Conservation (phyloP, 441 rosid genomes). For the Geranium incanum region DNA sequence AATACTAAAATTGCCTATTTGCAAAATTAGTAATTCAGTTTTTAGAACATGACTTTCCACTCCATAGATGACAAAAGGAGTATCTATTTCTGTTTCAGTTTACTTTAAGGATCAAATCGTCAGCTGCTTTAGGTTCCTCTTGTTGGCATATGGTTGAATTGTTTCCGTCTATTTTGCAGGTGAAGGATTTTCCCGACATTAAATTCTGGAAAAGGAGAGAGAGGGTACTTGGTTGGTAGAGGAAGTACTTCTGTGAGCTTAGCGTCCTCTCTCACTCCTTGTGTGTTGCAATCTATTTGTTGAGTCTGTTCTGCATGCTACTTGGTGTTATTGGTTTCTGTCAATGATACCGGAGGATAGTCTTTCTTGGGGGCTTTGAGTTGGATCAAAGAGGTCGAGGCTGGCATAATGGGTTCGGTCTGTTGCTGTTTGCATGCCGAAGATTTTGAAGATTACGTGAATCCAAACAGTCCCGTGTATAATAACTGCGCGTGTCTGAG, state of each 20-base stretch:
- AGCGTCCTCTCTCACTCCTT: constrained; percentile 54
- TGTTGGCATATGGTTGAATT: neutral
- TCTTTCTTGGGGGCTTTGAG: constrained; percentile 18
- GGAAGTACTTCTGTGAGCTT: constrained; percentile 54
- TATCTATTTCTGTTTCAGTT: constrained; percentile 9
- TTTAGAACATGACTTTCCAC: no score
- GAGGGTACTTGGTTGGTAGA: constrained; percentile 51
- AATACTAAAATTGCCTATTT: no score
- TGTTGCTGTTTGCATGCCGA: constrained; percentile 74
- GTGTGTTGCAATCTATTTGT: neutral
- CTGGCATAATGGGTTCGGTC: constrained; percentile 62
- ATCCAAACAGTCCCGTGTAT: constrained; percentile 54
- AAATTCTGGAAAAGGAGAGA: constrained; percentile 20
- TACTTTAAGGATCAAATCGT: constrained; percentile 11
- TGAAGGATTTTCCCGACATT: neutral
- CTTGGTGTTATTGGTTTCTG: constrained; percentile 22
- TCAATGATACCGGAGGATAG: constrained; percentile 23
- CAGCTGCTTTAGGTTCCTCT: constrained; percentile 16
- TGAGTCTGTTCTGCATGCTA: neutral
- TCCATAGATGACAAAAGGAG: neutral
- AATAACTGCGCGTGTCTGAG: constrained; percentile 71
- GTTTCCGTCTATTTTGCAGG: no score
- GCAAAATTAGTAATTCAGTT: no score
- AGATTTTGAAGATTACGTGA: constrained; percentile 61
- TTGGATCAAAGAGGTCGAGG: constrained; percentile 21